Conservation (phyloP, 2,329 filamentous ascomycete species). For the Spiromastix sp. region DNA sequence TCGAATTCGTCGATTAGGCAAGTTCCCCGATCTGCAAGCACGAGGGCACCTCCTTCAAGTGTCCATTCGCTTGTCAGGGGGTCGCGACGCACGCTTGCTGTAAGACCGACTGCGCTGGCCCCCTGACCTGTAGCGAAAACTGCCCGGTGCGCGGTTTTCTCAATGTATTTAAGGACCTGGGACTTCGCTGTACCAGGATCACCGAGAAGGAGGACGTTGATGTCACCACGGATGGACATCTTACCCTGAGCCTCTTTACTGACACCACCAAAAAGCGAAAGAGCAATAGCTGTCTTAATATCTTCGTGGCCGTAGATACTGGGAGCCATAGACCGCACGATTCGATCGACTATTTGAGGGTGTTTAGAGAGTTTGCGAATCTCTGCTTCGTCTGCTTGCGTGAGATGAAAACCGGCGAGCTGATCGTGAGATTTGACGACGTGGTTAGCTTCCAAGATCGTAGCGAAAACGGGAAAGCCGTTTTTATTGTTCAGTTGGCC, state of each 20-base stretch:
- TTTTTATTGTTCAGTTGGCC: slow-evolving; percentile 97
- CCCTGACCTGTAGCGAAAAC: slow-evolving; percentile 97
- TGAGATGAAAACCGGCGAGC: slow-evolving; percentile 89
- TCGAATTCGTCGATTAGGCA: slow-evolving; percentile 98
- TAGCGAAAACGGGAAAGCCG: slow-evolving; percentile 96
- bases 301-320: slow-evolving; percentile 96
- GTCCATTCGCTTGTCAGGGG: slow-evolving; percentile 97
- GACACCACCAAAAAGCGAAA: slow-evolving; percentile 91
- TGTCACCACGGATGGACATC: slow-evolving; percentile 88
- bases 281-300: slow-evolving; percentile 91
- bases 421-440: slow-evolving; percentile 96
- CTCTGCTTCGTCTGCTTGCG: slow-evolving; percentile 84
- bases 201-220: slow-evolving; percentile 92
- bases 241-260: slow-evolving; percentile 82
- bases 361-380: slow-evolving; percentile 85
- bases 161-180: slow-evolving; percentile 92
- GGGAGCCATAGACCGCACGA: slow-evolving; percentile 85
- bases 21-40: slow-evolving; percentile 87
- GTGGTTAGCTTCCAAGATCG: slow-evolving; percentile 94
- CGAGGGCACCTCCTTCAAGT: slow-evolving; percentile 86
- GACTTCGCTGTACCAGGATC: slow-evolving; percentile 98
- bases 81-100: slow-evolving; percentile 88
- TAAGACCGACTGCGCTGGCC: slow-evolving; percentile 93
- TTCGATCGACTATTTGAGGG: slow-evolving; percentile 83
- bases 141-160: slow-evolving; percentile 92